phyloP scores from a whole-genome alignment of 164 flowering plant species.

The Protea cynaroides region DNA sequence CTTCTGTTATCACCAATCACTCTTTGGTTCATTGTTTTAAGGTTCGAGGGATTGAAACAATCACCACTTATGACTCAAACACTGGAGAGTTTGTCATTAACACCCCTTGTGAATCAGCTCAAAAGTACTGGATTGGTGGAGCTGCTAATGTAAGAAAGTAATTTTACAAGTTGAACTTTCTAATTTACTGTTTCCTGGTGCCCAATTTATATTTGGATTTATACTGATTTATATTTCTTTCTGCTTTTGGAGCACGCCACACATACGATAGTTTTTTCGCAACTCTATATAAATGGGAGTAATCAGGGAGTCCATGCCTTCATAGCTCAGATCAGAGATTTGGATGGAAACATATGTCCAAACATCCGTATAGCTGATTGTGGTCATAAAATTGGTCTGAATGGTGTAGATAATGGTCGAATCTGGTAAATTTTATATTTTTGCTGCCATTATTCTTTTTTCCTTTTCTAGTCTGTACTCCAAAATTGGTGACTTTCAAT shows the following conservation, averaged over 20 bases:
- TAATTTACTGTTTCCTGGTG: too few species aligned
- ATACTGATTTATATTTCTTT: constrained; percentile 8
- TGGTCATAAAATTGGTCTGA: constrained; percentile 95
- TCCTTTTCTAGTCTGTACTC: neutral
- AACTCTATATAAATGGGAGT: constrained; percentile 68
- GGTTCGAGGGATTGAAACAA: constrained; percentile 97
- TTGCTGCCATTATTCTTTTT: neutral
- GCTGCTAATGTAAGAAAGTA: constrained; percentile 70
- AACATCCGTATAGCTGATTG: constrained; percentile 90
- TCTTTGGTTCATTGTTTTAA: constrained; percentile 15
- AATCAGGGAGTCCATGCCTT: constrained; percentile 97
- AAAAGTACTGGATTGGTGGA: constrained; percentile 99
- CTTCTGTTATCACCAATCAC: neutral
- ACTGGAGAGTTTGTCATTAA: constrained; percentile 82
- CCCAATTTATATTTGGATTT: neutral
- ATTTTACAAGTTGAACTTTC: neutral
- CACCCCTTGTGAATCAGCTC: constrained; percentile 99
- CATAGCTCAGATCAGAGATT: constrained; percentile 84
- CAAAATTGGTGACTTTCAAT: neutral
- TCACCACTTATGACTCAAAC: constrained; percentile 73
- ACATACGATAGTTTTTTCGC: constrained; percentile 91
- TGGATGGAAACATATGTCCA: constrained; percentile 75
- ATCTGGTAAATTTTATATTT: constrained; percentile 54
- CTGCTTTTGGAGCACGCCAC: constrained; percentile 73
- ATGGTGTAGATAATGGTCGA: constrained; percentile 99